These are phyloP conservation scores for Chaetomiaceae sp. DNA, from an alignment of 2,329 filamentous ascomycete species.

Conservation along the genomic window DNA sequence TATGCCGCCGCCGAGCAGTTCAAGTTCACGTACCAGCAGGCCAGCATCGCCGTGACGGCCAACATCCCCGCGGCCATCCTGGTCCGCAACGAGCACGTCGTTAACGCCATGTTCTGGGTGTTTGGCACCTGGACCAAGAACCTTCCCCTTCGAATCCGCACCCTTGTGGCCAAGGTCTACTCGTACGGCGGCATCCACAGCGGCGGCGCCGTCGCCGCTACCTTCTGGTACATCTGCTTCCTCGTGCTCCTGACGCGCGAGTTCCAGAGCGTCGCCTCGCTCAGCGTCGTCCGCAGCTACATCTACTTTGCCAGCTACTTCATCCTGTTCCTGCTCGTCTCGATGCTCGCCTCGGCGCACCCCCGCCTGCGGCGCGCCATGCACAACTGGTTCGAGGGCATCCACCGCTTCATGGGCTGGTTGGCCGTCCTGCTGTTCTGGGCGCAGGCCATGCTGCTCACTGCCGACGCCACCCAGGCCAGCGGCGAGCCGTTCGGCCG, in stretches of 20 bases:
- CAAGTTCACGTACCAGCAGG: conserved; percentile 19
- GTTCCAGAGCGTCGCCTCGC: conserved; percentile 15
- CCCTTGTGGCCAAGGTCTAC: conserved; percentile 46
- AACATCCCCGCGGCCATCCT: conserved; percentile 45
- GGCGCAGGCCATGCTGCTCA: conserved; percentile 54
- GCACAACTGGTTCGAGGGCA: conserved; percentile 35
- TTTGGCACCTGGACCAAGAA: conserved; percentile 32
- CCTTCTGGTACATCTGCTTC: conserved; percentile 42
- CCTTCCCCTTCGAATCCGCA: conserved; percentile 41
- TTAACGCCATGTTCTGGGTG: conserved; percentile 45
- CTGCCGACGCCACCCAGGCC: conserved; percentile 40
- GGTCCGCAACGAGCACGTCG: conserved; percentile 49
- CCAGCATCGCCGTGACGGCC: conserved; percentile 27
- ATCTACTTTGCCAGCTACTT: conserved; percentile 30
- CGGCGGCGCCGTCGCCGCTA: conserved; percentile 46
- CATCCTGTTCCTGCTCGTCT: conserved; percentile 27
- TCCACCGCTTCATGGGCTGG: conserved; percentile 37
- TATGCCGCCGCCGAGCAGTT: conserved; percentile 5
- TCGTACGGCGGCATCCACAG: conserved; percentile 52
- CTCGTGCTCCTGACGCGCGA: conserved; percentile 34
- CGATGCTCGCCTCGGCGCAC: conserved; percentile 31
- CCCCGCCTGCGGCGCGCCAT: conserved; percentile 28
- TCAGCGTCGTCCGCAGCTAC: conserved; percentile 25
- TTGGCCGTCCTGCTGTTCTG: conserved; percentile 51
- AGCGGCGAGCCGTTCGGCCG: conserved; percentile 32